Percentiles rank a stretch among this genome's conserved stretches.
phyloP scores from a whole-genome alignment of 23 red algal species.

The Gracilaria gracilis region DNA sequence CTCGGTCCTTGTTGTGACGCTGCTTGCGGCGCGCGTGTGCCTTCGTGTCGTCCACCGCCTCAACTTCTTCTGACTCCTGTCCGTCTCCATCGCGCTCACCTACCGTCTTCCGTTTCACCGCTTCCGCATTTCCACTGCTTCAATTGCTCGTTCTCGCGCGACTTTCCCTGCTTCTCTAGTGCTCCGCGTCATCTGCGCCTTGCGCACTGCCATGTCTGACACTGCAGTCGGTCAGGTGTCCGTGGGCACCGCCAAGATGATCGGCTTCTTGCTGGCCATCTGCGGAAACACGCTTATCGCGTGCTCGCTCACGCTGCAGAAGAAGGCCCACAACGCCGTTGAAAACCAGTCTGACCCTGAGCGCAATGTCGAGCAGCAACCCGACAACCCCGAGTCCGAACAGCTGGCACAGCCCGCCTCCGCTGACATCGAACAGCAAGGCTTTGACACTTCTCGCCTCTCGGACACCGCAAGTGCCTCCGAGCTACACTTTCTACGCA shows the following conservation, averaged over 20 bases:
- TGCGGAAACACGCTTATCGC: constrained; percentile 76
- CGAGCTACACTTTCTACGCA: constrained; percentile 57
- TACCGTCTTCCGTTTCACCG: not conserved
- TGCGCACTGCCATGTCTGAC: constrained; percentile 12
- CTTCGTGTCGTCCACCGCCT: not conserved
- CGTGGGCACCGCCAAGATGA: constrained; percentile 69
- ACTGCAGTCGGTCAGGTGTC: constrained; percentile 40
- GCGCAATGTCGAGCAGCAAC: not conserved
- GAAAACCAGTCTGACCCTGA: constrained; percentile 9
- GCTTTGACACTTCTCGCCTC: constrained; percentile 11
- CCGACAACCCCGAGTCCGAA: constrained; percentile 20
- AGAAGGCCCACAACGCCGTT: constrained; percentile 64
- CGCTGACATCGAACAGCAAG: constrained; percentile 22
- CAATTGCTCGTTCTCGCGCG: not conserved
- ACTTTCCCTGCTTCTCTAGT: not conserved
- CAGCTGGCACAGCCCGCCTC: not conserved
- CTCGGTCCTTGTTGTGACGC: constrained; percentile 14
- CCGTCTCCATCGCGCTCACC: not conserved
- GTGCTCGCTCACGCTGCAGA: constrained; percentile 73
- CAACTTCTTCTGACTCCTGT: not conserved
- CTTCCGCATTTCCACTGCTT: not conserved
- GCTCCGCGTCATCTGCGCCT: not conserved
- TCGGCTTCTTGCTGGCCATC: constrained; percentile 81
- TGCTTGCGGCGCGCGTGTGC: not conserved
- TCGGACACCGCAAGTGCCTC: not conserved